Base-by-base conservation (phyloP, 352 stramenopile genomes). In the Globisporangium ultimum region DNA sequence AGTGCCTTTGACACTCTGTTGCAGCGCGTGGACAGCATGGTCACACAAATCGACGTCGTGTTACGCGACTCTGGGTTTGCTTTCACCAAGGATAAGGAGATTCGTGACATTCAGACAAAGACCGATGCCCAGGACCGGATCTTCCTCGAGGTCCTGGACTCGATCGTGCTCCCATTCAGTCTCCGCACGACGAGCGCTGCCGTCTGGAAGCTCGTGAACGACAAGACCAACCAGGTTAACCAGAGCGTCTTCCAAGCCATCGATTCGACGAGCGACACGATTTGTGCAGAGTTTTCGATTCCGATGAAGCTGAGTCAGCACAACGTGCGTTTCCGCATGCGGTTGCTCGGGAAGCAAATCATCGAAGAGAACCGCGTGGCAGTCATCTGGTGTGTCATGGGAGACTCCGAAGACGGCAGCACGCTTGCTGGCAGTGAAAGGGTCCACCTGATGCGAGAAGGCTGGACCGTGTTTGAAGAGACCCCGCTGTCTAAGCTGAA, bases 381-480 rank as follows among this genome's bases (percentile, higher is more conserved):
- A 10, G 5, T 22, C 5, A 12, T 57, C 0, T 48, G 52, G 32
- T 34, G 13, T 17, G 24, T 14, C 3, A 10, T 57, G 11, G 52
- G 36, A 0, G 18, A 38, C 24, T 20, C n/a, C 5, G 38, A 48
- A 18, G 28, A 0, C 28, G 28, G 28, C 7, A 11, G 17, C 22
- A 20, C 3, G 6, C 18, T 48, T 7, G 32, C 34, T 38, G 34
- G 36, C 52, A n/a, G 9, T 8, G 34, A 57, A 1, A 36, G 36
- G 14, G 18, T 57, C 36, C 11, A 22, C 8, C 2, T 57, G 18
- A 34, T 34, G 14, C 32, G 46, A 38, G 36, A 34, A 4, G 52
- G 52, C 15, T 57, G 52, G 52, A 48, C 52, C 9, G 52, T 57
- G 36, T 36, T 57, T 12, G 52, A 57, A 57, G 52, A n/a, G 36